Conservation (phyloP, 1,139 yeast genomes). For the Arxiozyma bovina region DNA sequence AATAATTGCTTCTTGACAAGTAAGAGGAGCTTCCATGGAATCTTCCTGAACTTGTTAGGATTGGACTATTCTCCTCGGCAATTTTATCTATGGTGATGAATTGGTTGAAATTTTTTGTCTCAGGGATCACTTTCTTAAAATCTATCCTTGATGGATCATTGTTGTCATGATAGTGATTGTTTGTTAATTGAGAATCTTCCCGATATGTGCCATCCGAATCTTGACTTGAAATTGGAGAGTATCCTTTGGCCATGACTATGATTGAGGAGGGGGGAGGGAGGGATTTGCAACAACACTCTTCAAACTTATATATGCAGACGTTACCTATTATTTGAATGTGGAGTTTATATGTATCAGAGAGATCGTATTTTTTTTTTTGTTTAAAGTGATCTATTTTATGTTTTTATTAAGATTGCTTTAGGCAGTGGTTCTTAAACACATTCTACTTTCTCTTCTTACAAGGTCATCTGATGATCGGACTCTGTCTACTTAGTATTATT, state of each 20-base stretch:
- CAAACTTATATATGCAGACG: too few species aligned
- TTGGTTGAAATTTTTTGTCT: conserved; percentile 42
- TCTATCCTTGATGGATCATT: not conserved
- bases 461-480: too few species aligned
- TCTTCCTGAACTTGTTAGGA: conserved; percentile 1
- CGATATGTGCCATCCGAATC: not conserved
- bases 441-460: too few species aligned
- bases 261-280: too few species aligned
- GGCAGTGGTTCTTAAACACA: too few species aligned
- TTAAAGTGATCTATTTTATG: too few species aligned
- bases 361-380: too few species aligned
- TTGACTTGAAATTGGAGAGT: not conserved
- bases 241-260: not conserved
- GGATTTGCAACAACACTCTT: not conserved
- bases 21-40: not conserved
- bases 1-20: not conserved
- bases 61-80: conserved; percentile 45
- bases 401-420: too few species aligned
- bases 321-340: too few species aligned
- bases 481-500: too few species aligned
- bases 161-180: not conserved
- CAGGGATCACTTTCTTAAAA: conserved; percentile 16
- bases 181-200: not conserved
- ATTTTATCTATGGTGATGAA: conserved; percentile 80
- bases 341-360: too few species aligned